Evolutionary conservation across 1,139 yeast species (phyloP), one percentile per base, ranked within the genome.

Genomic region (Protomyces pachydermus): DNA sequence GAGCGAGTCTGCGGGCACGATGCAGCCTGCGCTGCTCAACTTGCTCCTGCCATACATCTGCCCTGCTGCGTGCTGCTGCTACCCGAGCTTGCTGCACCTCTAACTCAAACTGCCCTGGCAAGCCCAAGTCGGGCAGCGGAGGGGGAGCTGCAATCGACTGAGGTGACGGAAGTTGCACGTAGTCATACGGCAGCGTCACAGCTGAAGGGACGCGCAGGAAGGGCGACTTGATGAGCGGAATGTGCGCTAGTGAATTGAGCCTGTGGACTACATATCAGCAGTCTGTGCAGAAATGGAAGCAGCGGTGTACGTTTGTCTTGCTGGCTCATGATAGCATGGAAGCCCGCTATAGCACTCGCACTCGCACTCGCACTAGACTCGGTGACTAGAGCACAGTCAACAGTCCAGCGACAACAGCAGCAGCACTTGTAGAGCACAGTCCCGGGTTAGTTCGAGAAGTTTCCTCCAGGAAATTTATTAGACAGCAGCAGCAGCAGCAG

Each of bases 1-100:
- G 66, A 6, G 66, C 66, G 3, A 65, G 38, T 28, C 51, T 23
- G 4, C 61, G 52, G 12, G 65, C 66, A 18, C 55, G 54, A 6
- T 28, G 45, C 35, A 65, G 25, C 5, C 45, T 32, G 25, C 51
- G 46, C 48, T 50, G 57, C 46, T 45, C 37, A 1, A 38, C 39
- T 6, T 28, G 34, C 37, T 45, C 39, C 50, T 55, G 54, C 65
- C 65, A 65, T 38, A n/a, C 37, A 12, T 32, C 57, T 46, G 54
- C 12, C 14, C 18, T 14, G 18, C 51, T 39, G 20, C 32, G 16
- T 20, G 61, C 61, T 3, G 18, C 14, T 18, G 39, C 48, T 2
- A 18, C 10, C 23, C 32, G 25, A 39, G 23, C 62, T 32, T 28
- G 60, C 8, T 28, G 8, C 32, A 4, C 9, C 32, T 28, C 32